Evolutionary conservation across 176 grass and related monocot species (phyloP).

Genomic region (Miscanthus lutarioriparius): DNA sequence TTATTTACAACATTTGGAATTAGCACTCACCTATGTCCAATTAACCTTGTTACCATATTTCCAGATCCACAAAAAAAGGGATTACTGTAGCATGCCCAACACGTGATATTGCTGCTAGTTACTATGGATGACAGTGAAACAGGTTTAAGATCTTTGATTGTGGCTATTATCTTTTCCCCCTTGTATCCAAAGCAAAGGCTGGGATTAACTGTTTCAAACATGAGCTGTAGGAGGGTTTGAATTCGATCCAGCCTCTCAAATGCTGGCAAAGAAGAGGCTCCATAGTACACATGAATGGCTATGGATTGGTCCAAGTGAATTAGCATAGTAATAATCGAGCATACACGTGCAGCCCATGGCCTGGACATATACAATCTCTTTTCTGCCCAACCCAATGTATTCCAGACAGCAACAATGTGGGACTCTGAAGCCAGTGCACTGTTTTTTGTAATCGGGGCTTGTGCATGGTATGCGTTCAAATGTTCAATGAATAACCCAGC

Average conservation of each 20-base stretch:
- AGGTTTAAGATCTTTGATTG: slow-evolving; percentile 30
- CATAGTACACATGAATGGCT: not conserved
- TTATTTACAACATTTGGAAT: slow-evolving; percentile 29
- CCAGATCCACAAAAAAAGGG: slow-evolving; percentile 26
- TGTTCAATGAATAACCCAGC: slow-evolving; percentile 4
- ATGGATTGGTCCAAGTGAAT: slow-evolving; percentile 27
- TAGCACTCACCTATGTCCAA: not conserved
- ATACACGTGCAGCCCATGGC: not conserved
- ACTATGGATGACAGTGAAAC: not conserved
- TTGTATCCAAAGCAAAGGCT: not conserved
- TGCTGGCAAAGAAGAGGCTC: slow-evolving; percentile 9
- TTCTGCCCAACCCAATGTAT: slow-evolving; percentile 17
- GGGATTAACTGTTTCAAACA: slow-evolving; percentile 1
- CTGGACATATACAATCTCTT: not conserved
- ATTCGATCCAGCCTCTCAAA: slow-evolving; percentile 24
- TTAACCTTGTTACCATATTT: slow-evolving; percentile 28
- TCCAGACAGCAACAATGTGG: slow-evolving; percentile 12
- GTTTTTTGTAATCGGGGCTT: not conserved
- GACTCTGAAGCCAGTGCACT: slow-evolving; percentile 17
- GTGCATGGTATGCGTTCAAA: not conserved
- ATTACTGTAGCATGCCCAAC: not conserved
- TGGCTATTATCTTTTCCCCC: not conserved
- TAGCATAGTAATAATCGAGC: not conserved
- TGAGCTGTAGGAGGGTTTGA: not conserved
- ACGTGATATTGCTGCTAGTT: slow-evolving; percentile 13